Evolutionary conservation across 73 alveolate species (phyloP).

Genomic region (Tetrahymena thermophila): DNA sequence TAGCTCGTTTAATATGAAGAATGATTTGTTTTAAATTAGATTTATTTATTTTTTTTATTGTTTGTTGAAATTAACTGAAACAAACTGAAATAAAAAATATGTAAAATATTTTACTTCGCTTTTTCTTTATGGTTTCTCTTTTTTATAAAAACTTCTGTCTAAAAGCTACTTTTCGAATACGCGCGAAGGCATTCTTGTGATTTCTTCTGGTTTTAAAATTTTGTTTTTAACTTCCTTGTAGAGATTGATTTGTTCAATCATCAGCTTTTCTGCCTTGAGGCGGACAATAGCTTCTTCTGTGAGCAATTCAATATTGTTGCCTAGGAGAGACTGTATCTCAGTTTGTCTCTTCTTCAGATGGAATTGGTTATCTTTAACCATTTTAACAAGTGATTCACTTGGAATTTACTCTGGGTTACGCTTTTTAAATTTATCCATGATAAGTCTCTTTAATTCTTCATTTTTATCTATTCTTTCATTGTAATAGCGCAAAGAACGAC

Average conservation of each 20-base stretch:
- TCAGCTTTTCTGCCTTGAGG: slow-evolving; percentile 6
- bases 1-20: background rate
- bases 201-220: slow-evolving; percentile 1
- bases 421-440: slow-evolving; percentile 24
- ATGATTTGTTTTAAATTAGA: background rate
- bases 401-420: slow-evolving; percentile 10
- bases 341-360: background rate
- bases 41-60: background rate
- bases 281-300: slow-evolving; percentile 7
- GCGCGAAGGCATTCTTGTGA: slow-evolving; percentile 15
- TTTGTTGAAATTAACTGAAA: background rate
- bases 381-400: background rate
- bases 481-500: slow-evolving; percentile 17
- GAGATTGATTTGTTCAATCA: slow-evolving; percentile 1
- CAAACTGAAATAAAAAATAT: background rate
- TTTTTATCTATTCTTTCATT: slow-evolving; percentile 38
- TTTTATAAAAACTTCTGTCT: slow-evolving; percentile 29
- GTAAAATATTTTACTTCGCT: slow-evolving; percentile 7
- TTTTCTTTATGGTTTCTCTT: slow-evolving; percentile 34
- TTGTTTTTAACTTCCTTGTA: slow-evolving; percentile 12
- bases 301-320: background rate
- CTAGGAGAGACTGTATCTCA: background rate
- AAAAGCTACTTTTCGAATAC: slow-evolving; percentile 23
- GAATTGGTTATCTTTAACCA: background rate
- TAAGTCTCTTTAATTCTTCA: slow-evolving; percentile 22